A percentile compares a stretch with the other conserved stretches of the same genome.
Evolutionary conservation across 345 rosid genomes (phyloP).

Genomic region (Garcia nutans): DNA sequence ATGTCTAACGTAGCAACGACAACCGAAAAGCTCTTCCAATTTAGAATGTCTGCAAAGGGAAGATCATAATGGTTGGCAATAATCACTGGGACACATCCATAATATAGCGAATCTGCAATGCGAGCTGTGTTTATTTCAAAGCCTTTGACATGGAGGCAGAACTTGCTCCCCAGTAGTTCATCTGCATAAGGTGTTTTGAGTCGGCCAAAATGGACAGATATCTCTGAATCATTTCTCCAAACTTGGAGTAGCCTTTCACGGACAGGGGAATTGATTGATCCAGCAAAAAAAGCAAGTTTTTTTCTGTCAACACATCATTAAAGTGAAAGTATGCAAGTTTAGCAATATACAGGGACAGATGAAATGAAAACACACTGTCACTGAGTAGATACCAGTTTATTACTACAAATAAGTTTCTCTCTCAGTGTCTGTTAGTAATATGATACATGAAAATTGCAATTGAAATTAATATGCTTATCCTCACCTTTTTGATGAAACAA

Average conservation of each 20-base stretch:
- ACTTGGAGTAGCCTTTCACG: slow-evolving; percentile 46
- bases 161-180: slow-evolving; percentile 51
- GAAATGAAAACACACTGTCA: not conserved
- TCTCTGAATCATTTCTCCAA: slow-evolving; percentile 56
- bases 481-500: slow-evolving; percentile 49
- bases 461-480: not conserved
- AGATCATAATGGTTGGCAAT: slow-evolving; percentile 61
- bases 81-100: slow-evolving; percentile 54
- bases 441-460: not conserved
- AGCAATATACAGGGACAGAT: not conserved
- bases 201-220: slow-evolving; percentile 46
- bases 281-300: slow-evolving; percentile 61
- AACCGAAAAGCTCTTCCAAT: slow-evolving; percentile 53
- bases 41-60: slow-evolving; percentile 49
- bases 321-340: not conserved
- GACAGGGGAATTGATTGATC: slow-evolving; percentile 53
- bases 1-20: slow-evolving; percentile 49
- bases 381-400: not conserved
- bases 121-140: slow-evolving; percentile 67
- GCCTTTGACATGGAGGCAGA: slow-evolving; percentile 68
- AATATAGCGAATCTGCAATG: slow-evolving; percentile 47
- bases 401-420: not conserved
- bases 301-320: slow-evolving; percentile 32
- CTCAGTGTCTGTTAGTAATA: too few relatives aligned
- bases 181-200: slow-evolving; percentile 52